Conservation (phyloP, 495 filamentous ascomycete species). For the Penicillium salamii region DNA sequence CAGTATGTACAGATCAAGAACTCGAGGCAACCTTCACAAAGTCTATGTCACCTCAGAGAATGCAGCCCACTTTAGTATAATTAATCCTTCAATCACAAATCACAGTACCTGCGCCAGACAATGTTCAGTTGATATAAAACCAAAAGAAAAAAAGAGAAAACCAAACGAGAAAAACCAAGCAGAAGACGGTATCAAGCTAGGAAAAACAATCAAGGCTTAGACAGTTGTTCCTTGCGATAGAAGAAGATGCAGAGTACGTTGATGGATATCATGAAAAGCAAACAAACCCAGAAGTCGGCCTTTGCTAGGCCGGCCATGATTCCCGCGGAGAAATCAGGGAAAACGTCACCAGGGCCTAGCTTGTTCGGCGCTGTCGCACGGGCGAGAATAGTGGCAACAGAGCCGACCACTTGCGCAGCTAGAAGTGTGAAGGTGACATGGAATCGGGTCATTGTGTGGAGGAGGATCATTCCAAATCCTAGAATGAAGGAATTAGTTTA, state of each 20-base stretch:
- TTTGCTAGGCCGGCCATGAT: conserved; percentile 40
- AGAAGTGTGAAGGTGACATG: conserved; percentile 56
- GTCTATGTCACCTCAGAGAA: no score
- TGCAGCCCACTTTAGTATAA: conserved; percentile 7
- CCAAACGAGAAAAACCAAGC: background rate
- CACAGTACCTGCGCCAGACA: background rate
- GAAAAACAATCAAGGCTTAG: conserved; percentile 51
- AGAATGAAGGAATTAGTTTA: conserved; percentile 54
- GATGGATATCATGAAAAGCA: conserved; percentile 53
- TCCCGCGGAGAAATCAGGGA: conserved; percentile 55
- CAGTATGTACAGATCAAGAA: conserved; percentile 11
- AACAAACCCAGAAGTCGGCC: conserved; percentile 55
- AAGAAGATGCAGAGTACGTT: conserved; percentile 55
- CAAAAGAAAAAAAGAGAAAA: background rate
- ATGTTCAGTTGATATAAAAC: background rate
- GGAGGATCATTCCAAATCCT: conserved; percentile 62
- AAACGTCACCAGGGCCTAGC: conserved; percentile 60
- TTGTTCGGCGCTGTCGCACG: conserved; percentile 50
- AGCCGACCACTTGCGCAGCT: conserved; percentile 55
- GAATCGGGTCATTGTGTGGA: conserved; percentile 60
- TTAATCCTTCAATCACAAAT: conserved; percentile 9
- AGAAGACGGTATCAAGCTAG: conserved; percentile 2
- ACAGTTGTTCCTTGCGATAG: conserved; percentile 35
- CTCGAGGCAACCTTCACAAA: background rate
- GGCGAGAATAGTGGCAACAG: conserved; percentile 39